A percentile compares a stretch with the other conserved stretches of the same genome.
phyloP scores from a whole-genome alignment of 257 asterid species.

The Lithospermum erythrorhizon region DNA sequence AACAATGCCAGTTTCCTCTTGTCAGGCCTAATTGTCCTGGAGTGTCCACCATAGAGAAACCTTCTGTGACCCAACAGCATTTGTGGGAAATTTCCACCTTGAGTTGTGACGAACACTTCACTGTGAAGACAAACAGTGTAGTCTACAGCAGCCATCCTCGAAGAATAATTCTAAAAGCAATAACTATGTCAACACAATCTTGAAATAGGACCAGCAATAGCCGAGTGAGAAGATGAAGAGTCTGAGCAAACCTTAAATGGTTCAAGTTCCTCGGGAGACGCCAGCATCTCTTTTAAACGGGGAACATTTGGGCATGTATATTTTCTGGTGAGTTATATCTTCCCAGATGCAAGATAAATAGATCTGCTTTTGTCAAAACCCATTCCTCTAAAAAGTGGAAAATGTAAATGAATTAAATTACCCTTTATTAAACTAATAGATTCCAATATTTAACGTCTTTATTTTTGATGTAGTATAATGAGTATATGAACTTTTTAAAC shows the following conservation, averaged over 20 bases:
- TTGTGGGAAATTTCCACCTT: conserved; percentile 98
- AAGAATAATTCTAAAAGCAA: conserved; percentile 69
- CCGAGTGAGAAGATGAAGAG: background rate
- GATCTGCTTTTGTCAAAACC: conserved; percentile 79
- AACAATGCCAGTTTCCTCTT: conserved; percentile 72
- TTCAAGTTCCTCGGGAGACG: conserved; percentile 70
- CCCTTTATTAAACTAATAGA: too few species aligned
- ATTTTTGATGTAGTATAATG: too few species aligned
- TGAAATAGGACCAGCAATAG: conserved; percentile 5
- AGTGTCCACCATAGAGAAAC: conserved; percentile 83
- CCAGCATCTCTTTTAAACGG: conserved; percentile 75
- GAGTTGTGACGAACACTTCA: conserved; percentile 97
- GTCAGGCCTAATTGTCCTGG: conserved; percentile 86
- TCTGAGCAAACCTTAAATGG: conserved; percentile 63
- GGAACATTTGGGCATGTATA: conserved; percentile 99
- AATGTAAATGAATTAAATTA: too few species aligned
- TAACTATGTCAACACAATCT: conserved; percentile 25
- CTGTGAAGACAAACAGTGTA: conserved; percentile 97
- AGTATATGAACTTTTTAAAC: too few species aligned
- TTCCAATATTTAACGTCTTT: too few species aligned
- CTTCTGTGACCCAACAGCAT: conserved; percentile 94
- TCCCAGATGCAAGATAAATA: conserved; percentile 92
- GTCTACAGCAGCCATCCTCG: conserved; percentile 99
- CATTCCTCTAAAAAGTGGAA: conserved; percentile 98
- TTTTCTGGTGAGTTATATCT: conserved; percentile 79